A percentile compares a stretch with the other conserved stretches of the same genome.
These are phyloP conservation scores for Schizonepeta tenuifolia DNA, from an alignment of 257 asterid genomes.

Conservation along the genomic window DNA sequence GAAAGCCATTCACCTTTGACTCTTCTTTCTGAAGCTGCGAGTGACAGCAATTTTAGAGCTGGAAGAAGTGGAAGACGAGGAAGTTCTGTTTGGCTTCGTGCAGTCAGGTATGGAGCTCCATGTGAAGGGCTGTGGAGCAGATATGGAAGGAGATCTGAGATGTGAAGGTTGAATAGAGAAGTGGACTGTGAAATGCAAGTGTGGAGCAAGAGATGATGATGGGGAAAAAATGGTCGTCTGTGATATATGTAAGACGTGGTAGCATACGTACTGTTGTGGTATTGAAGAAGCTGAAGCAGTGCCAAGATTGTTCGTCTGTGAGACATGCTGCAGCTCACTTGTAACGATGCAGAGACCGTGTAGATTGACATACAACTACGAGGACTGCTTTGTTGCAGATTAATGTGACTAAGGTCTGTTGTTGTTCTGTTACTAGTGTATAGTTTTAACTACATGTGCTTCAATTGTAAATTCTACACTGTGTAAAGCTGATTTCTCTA, in stretches of 20 bases:
- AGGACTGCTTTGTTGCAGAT: constrained; percentile 30
- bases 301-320: constrained; percentile 78
- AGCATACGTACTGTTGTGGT: constrained; percentile 85
- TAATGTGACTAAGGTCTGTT: constrained; percentile 29
- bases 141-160: constrained; percentile 51
- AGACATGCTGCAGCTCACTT: constrained; percentile 61
- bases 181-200: constrained; percentile 84
- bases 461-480: neutral
- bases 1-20: no score
- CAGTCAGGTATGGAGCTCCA: constrained; percentile 70
- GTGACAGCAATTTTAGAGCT: constrained; percentile 58
- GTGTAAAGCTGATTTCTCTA: neutral
- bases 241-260: constrained; percentile 87
- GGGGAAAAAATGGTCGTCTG: constrained; percentile 96
- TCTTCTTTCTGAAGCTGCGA: no score
- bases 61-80: constrained; percentile 57
- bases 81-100: constrained; percentile 67
- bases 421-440: constrained; percentile 25
- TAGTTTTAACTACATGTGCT: constrained; percentile 15
- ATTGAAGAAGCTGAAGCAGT: constrained; percentile 66
- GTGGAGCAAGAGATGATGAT: constrained; percentile 91
- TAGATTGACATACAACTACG: constrained; percentile 27
- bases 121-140: constrained; percentile 59
- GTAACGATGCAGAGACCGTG: constrained; percentile 50
- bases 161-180: constrained; percentile 70